These are phyloP conservation scores for Aurinia saxatilis DNA, from an alignment of 345 rosid genomes.

Conservation along the genomic window DNA sequence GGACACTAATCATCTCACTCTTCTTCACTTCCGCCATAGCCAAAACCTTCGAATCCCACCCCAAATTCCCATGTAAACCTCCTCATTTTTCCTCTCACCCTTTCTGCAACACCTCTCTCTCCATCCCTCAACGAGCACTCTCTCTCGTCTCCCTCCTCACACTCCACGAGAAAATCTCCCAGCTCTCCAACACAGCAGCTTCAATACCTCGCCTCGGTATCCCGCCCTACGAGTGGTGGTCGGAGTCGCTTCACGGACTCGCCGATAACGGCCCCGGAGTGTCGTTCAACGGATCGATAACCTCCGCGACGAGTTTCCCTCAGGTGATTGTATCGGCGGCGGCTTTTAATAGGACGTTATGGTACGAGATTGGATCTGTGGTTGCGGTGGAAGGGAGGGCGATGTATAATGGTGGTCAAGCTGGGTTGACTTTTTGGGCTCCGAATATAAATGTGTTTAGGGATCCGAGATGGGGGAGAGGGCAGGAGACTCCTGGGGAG, in stretches of 20 bases:
- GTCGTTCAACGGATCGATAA: slow-evolving; percentile 55
- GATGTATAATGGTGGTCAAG: slow-evolving; percentile 79
- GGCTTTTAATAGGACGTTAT: slow-evolving; percentile 66
- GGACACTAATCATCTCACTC: slow-evolving; percentile 1
- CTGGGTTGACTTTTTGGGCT: slow-evolving; percentile 93
- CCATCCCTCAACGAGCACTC: slow-evolving; percentile 42
- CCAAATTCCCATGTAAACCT: slow-evolving; percentile 52
- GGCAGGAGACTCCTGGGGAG: slow-evolving; percentile 95
- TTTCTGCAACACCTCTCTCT: slow-evolving; percentile 63
- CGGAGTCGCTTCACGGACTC: slow-evolving; percentile 84
- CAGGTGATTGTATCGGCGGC: slow-evolving; percentile 72
- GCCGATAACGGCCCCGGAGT: slow-evolving; percentile 88
- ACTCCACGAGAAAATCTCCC: slow-evolving; percentile 65
- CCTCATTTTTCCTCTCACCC: slow-evolving; percentile 43
- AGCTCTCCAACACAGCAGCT: slow-evolving; percentile 63
- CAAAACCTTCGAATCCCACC: slow-evolving; percentile 17
- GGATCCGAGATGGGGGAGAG: slow-evolving; percentile 98
- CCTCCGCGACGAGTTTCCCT: slow-evolving; percentile 75
- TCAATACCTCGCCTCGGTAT: slow-evolving; percentile 72
- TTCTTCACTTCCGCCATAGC: slow-evolving; percentile 27
- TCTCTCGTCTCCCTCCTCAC: slow-evolving; percentile 68
- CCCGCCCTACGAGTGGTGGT: slow-evolving; percentile 93
- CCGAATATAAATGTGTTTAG: slow-evolving; percentile 80
- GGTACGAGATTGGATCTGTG: slow-evolving; percentile 67
- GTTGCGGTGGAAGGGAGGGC: slow-evolving; percentile 72